Conservation (phyloP, 2,329 filamentous ascomycete species). For the Cadophora sp. region DNA sequence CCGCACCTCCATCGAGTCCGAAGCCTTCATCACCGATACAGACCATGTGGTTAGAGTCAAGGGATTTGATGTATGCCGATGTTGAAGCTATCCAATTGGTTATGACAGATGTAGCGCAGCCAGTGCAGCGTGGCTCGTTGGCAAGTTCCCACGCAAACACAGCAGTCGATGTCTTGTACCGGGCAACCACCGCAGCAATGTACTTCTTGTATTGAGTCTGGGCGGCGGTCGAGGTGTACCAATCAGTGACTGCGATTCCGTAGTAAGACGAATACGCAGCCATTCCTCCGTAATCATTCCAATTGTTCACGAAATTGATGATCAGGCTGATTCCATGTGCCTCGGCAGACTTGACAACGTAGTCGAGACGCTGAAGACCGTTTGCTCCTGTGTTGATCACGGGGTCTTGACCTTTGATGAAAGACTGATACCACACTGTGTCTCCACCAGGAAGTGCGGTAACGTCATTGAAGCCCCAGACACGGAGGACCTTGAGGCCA, state of each 20-base stretch:
- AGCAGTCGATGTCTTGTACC: slow-evolving; percentile 64
- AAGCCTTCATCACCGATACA: slow-evolving; percentile 70
- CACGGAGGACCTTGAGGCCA: slow-evolving; percentile 64
- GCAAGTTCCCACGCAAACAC: slow-evolving; percentile 74
- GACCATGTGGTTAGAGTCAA: slow-evolving; percentile 68
- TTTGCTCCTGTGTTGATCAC: slow-evolving; percentile 69
- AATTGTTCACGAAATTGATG: slow-evolving; percentile 73
- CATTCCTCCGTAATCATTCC: slow-evolving; percentile 72
- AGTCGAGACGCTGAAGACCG: slow-evolving; percentile 69
- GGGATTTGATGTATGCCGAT: slow-evolving; percentile 67
- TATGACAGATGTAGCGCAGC: slow-evolving; percentile 64
- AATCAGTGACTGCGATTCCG: slow-evolving; percentile 55
- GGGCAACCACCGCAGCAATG: slow-evolving; percentile 62
- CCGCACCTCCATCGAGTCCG: slow-evolving; percentile 45
- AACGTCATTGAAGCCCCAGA: slow-evolving; percentile 71
- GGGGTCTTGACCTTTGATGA: slow-evolving; percentile 53
- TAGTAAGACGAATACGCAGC: slow-evolving; percentile 62
- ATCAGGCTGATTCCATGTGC: slow-evolving; percentile 67
- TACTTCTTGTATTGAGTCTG: slow-evolving; percentile 66
- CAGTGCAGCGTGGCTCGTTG: slow-evolving; percentile 71
- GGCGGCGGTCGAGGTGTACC: slow-evolving; percentile 61
- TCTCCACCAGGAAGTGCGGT: slow-evolving; percentile 48
- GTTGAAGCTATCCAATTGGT: slow-evolving; percentile 65
- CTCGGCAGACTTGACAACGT: slow-evolving; percentile 66
- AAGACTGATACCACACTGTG: slow-evolving; percentile 52